Conservation (phyloP, 495 filamentous ascomycete genomes). For the Penicillium psychrofluorescens region DNA sequence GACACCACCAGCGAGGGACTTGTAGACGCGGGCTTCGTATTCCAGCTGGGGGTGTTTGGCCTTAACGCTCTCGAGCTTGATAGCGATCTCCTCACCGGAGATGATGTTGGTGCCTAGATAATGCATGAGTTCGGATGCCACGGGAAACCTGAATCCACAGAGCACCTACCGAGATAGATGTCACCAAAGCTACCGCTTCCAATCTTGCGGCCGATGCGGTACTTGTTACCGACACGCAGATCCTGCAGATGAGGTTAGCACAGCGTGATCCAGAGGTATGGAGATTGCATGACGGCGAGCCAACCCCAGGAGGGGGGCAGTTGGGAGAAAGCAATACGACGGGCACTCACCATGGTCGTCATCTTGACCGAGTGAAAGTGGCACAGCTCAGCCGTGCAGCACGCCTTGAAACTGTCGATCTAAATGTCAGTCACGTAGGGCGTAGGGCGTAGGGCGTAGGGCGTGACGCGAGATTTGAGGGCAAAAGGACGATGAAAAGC, state of each 20-base stretch:
- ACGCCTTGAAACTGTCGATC: slow-evolving; percentile 1
- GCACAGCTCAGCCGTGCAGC: slow-evolving; percentile 34
- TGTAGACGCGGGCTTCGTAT: slow-evolving; percentile 99
- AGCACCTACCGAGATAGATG: slow-evolving; percentile 80
- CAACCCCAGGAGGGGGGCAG: not conserved
- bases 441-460: too few relatives aligned
- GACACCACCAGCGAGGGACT: slow-evolving; percentile 95
- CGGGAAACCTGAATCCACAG: not conserved
- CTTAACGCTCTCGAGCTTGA: slow-evolving; percentile 99
- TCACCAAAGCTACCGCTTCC: slow-evolving; percentile 98
- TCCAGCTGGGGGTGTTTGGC: slow-evolving; percentile 99
- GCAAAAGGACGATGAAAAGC: slow-evolving; percentile 2
- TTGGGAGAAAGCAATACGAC: slow-evolving; percentile 1
- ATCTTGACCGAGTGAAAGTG: slow-evolving; percentile 27
- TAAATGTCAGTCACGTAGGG: not conserved
- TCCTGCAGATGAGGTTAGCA: slow-evolving; percentile 52
- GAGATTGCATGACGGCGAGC: not conserved
- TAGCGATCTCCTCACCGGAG: slow-evolving; percentile 98
- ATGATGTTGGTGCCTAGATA: slow-evolving; percentile 92
- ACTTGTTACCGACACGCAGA: slow-evolving; percentile 99
- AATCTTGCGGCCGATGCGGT: slow-evolving; percentile 99
- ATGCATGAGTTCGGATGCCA: not conserved
- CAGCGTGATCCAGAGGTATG: not conserved
- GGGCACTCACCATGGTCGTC: slow-evolving; percentile 42
- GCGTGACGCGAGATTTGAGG: too few relatives aligned